Percentiles rank a stretch among this genome's conserved stretches.
Conservation (phyloP, 331 rosid species). For the Dryas integrifolia region DNA sequence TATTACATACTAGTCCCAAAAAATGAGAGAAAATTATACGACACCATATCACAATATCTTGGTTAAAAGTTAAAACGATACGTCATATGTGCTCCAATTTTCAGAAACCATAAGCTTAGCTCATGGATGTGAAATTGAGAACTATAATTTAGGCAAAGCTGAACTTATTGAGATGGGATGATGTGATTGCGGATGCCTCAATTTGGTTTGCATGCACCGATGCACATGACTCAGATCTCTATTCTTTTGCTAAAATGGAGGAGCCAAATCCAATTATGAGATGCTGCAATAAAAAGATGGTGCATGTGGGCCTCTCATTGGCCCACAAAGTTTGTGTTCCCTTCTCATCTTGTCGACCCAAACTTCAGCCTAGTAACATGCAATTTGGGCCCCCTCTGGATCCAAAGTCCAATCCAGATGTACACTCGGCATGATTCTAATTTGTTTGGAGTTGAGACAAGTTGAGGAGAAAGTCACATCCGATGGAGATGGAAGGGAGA, state of each 20-base stretch:
- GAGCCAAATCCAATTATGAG: neutral
- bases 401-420: neutral
- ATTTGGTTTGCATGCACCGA: neutral
- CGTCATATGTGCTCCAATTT: neutral
- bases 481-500: neutral
- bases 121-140: neutral
- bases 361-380: slow-evolving; percentile 21
- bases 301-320: neutral
- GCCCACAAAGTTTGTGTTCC: neutral
- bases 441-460: neutral
- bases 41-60: no score
- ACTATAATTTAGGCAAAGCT: neutral
- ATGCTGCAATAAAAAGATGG: neutral
- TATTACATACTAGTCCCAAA: no score
- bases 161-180: neutral
- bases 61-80: no score
- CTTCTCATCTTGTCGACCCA: slow-evolving; percentile 20
- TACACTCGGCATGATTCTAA: neutral
- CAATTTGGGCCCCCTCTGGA: slow-evolving; percentile 12
- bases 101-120: neutral
- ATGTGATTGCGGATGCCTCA: neutral
- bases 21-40: no score
- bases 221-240: neutral
- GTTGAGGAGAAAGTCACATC: neutral
- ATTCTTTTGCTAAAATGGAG: neutral